Conservation (phyloP, 225 moss, liverwort and hornwort genomes). For the Neckera pumila region DNA sequence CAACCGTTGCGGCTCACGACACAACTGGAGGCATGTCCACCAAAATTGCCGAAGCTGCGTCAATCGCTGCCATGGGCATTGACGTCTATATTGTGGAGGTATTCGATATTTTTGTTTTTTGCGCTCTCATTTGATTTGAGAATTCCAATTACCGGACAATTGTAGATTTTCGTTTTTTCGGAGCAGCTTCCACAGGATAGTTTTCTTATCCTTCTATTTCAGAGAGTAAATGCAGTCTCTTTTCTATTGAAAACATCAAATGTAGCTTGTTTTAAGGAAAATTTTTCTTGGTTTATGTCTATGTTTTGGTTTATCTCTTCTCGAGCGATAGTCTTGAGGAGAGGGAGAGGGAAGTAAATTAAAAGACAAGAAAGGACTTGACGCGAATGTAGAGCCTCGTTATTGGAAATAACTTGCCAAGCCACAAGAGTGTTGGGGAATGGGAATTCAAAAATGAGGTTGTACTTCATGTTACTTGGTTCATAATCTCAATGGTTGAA, state of each 20-base stretch:
- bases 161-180: neutral
- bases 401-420: neutral
- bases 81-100: constrained; percentile 82
- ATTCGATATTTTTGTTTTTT: neutral
- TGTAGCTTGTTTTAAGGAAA: neutral
- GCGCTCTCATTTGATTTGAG: neutral
- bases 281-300: neutral
- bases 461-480: neutral
- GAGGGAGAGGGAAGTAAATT: neutral
- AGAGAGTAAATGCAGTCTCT: neutral
- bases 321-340: neutral
- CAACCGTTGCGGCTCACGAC: constrained; percentile 76
- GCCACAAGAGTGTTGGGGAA: neutral
- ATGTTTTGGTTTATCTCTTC: no score
- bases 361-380: neutral
- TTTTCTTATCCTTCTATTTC: neutral
- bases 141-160: neutral
- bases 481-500: neutral
- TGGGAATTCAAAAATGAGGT: neutral
- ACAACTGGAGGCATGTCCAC: constrained; percentile 97
- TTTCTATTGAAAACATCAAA: neutral
- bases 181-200: neutral
- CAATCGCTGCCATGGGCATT: constrained; percentile 71
- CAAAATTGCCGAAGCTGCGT: constrained; percentile 96
- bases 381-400: neutral